Evolutionary conservation across 768 basidiomycete species (phyloP), one percentile per base, ranked within the genome.

Genomic region (Dendrothele bispora): DNA sequence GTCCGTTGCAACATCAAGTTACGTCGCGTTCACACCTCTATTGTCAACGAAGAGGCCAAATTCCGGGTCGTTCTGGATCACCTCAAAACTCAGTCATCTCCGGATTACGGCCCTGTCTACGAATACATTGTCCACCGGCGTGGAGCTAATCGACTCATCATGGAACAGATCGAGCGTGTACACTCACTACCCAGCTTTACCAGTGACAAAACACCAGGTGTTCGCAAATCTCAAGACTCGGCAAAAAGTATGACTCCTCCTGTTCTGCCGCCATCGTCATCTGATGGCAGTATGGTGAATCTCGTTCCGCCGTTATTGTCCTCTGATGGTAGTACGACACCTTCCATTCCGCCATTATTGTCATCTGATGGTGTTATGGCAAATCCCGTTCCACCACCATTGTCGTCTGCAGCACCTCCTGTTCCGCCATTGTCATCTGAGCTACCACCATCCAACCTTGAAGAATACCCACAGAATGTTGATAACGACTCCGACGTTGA

Each of bases 1-100:
- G 26, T n/a, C 7, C 47, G 56, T 20, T 46, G 45, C 41, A 58
- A 59, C 34, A 36, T 65, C 22, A 59, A 67, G 32, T 29, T 61
- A 8, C 52, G 54, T 7, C 57, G 62, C 12, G 38, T 67, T 3
- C 58, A 55, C 32, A 64, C 58, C 1, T 56, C 51, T 2, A 57
- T 65, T 17, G 10, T 30, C 18, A 56, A 64, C 30, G 56, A 66
- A 43, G 10, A 46, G 17, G 2, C 0, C 3, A 1, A 37, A 7
- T 51, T 53, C 26, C 11, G 18, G 3, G 38, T 6, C 20, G 38
- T 46, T 4, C 35, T 29, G 1, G n/a, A n/a, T n/a, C n/a, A n/a
- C n/a, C n/a, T n/a, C n/a, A n/a, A n/a, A n/a, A n/a, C n/a, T n/a
- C 10, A 32, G 30, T 32, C 30, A 10, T 2, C 43, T 14, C 18